Conservation (phyloP, 2,329 filamentous ascomycete genomes). For the Calonectria naviculata region DNA sequence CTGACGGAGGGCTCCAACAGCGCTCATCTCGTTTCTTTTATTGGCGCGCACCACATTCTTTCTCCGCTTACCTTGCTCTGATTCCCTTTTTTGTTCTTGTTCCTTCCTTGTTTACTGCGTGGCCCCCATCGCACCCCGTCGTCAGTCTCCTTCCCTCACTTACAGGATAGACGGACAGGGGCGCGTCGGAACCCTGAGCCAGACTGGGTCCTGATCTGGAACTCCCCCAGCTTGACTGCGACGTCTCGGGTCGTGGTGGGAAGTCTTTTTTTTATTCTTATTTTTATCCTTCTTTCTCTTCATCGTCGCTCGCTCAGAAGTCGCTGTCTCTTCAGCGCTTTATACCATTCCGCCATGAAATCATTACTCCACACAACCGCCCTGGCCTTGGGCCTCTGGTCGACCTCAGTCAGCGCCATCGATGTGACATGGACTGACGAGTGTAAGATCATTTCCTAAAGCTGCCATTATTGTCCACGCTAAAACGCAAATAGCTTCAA, state of each 20-base stretch:
- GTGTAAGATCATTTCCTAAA: slow-evolving; percentile 13
- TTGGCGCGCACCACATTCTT: not conserved
- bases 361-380: slow-evolving; percentile 27
- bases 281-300: not conserved
- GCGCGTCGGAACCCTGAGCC: not conserved
- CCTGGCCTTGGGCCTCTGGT: slow-evolving; percentile 25
- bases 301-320: not conserved
- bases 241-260: not conserved
- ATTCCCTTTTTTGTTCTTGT: not conserved
- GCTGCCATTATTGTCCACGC: not conserved
- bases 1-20: not conserved
- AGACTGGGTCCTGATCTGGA: not conserved
- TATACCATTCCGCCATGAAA: slow-evolving; percentile 32
- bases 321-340: slow-evolving; percentile 8
- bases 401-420: slow-evolving; percentile 23
- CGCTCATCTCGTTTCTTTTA: slow-evolving; percentile 17
- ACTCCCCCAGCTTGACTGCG: not conserved
- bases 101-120: not conserved
- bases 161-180: not conserved
- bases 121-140: not conserved
- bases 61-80: not conserved
- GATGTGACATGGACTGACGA: slow-evolving; percentile 37
- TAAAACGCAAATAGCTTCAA: slow-evolving; percentile 51
- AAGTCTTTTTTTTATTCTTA: slow-evolving; percentile 10
- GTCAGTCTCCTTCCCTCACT: not conserved